Conservation (phyloP, 139 green algal species). For the Yamagishiella unicocca region DNA sequence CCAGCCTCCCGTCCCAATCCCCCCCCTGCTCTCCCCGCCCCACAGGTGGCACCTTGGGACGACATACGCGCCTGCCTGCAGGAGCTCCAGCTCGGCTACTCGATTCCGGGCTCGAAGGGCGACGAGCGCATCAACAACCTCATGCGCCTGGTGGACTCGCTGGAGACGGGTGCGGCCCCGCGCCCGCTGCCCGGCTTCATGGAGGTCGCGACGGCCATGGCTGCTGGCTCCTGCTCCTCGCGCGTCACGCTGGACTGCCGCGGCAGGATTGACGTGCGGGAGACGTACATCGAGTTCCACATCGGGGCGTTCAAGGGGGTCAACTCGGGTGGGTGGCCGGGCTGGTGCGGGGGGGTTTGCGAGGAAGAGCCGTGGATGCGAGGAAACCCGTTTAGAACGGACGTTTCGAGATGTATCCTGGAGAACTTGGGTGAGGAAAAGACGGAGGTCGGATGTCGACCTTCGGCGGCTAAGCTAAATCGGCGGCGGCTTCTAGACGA, state of each 20-base stretch:
- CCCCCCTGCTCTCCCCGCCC: neutral
- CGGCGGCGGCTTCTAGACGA: no score
- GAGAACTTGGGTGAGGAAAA: no score
- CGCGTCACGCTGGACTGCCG: conserved; percentile 23
- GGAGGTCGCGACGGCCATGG: conserved; percentile 30
- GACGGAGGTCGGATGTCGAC: no score
- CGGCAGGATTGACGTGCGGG: conserved; percentile 38
- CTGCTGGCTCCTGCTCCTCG: neutral
- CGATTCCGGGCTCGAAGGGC: neutral
- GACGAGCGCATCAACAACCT: conserved; percentile 40
- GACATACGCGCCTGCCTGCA: conserved; percentile 34
- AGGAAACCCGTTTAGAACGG: no score
- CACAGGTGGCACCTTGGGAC: conserved; percentile 16
- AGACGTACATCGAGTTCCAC: conserved; percentile 47
- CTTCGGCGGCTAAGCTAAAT: no score
- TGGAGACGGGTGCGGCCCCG: conserved; percentile 4
- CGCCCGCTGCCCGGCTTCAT: conserved; percentile 40
- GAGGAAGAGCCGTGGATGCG: no score
- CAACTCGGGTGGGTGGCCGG: conserved; percentile 5
- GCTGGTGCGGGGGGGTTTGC: neutral
- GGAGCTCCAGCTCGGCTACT: conserved; percentile 31
- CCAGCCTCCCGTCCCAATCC: neutral
- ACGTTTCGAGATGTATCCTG: no score
- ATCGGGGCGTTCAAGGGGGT: conserved; percentile 38
- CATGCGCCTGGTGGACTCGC: conserved; percentile 34